Conservation (phyloP, 768 basidiomycete genomes). For the Agaricus blazei region DNA sequence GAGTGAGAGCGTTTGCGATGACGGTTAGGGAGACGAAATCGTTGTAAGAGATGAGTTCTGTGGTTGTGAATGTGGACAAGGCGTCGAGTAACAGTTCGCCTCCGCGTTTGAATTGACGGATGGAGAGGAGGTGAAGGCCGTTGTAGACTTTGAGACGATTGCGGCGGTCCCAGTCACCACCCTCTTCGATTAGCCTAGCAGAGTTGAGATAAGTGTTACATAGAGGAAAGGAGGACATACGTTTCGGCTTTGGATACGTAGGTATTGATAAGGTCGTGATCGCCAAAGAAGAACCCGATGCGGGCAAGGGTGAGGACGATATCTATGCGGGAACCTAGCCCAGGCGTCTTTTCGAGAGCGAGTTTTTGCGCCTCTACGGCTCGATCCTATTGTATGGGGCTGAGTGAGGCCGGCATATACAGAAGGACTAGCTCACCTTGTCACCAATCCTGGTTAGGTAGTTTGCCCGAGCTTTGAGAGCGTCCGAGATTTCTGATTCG, state of each 20-base stretch:
- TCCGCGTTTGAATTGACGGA: conserved; percentile 87
- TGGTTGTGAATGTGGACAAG: conserved; percentile 90
- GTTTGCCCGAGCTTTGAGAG: conserved; percentile 75
- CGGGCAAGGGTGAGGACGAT: conserved; percentile 84
- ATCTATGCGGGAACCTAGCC: conserved; percentile 90
- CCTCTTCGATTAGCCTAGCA: conserved; percentile 83
- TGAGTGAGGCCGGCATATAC: neutral
- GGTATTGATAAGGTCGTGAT: conserved; percentile 63
- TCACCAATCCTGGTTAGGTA: conserved; percentile 89
- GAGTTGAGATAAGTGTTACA: neutral
- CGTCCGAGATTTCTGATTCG: conserved; percentile 90
- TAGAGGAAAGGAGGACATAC: conserved; percentile 36
- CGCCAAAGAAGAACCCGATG: conserved; percentile 86
- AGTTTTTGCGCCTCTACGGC: conserved; percentile 76
- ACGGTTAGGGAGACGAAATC: conserved; percentile 87
- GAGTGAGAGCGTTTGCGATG: conserved; percentile 68
- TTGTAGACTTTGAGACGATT: conserved; percentile 96
- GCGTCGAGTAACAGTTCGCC: conserved; percentile 88
- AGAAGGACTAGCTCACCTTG: conserved; percentile 43
- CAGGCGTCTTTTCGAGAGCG: conserved; percentile 88
- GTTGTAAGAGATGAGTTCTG: conserved; percentile 82
- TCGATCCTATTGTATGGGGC: conserved; percentile 48
- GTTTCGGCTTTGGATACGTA: conserved; percentile 78
- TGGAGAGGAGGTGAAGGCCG: conserved; percentile 77
- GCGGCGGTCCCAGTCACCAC: conserved; percentile 97